phyloP scores from a whole-genome alignment of 2,329 filamentous ascomycete species.

The Verticillium nonalfalfae region DNA sequence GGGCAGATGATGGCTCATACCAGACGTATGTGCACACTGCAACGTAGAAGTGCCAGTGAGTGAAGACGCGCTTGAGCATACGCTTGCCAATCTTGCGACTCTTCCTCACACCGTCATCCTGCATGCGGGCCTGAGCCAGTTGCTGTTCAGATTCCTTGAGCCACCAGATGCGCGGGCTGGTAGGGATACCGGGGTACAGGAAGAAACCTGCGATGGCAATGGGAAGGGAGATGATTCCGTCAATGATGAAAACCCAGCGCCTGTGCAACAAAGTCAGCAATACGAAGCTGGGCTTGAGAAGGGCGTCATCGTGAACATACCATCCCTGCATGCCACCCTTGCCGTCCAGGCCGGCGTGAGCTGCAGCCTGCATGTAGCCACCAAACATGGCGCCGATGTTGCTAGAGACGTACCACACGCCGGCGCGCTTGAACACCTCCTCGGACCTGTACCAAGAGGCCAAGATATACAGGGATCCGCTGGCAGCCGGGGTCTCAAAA shows the following conservation, averaged over 20 bases:
- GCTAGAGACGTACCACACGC: slow-evolving; percentile 41
- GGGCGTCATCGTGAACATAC: slow-evolving; percentile 7
- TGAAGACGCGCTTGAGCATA: slow-evolving; percentile 19
- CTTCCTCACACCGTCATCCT: slow-evolving; percentile 15
- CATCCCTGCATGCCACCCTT: slow-evolving; percentile 35
- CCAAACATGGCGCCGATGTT: slow-evolving; percentile 39
- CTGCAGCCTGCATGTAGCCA: slow-evolving; percentile 39
- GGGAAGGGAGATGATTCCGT: slow-evolving; percentile 25
- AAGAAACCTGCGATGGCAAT: slow-evolving; percentile 24
- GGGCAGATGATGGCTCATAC: not conserved
- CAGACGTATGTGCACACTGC: slow-evolving; percentile 15
- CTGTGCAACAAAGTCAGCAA: not conserved
- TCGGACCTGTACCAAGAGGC: slow-evolving; percentile 25
- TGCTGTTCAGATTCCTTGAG: slow-evolving; percentile 17
- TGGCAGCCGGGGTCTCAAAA: slow-evolving; percentile 10
- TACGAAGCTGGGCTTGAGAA: not conserved
- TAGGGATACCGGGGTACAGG: slow-evolving; percentile 22
- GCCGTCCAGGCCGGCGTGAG: slow-evolving; percentile 38
- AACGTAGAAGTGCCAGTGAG: slow-evolving; percentile 19
- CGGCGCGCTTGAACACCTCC: slow-evolving; percentile 40
- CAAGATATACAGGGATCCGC: slow-evolving; percentile 21
- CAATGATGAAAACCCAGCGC: slow-evolving; percentile 28
- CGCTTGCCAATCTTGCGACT: slow-evolving; percentile 15
- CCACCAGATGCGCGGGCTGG: slow-evolving; percentile 19
- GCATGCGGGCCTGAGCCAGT: slow-evolving; percentile 21